phyloP scores from a whole-genome alignment of 805 yeast species.

The Tetrapisispora namnaoensis region DNA sequence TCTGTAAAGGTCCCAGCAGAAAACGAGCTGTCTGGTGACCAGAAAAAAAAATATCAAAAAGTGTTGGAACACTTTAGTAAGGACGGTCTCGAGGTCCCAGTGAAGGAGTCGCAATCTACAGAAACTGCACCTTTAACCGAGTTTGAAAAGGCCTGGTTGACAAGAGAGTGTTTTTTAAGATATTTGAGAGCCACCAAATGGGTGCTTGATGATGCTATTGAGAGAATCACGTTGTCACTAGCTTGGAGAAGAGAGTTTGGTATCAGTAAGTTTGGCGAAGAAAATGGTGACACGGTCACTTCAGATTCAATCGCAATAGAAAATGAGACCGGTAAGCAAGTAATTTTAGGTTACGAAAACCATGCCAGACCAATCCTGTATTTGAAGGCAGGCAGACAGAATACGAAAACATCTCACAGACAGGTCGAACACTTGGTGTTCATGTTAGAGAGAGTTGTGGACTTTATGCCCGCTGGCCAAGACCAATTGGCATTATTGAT shows the following conservation, averaged over 20 bases:
- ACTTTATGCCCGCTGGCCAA: conserved; percentile 94
- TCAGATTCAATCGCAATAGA: conserved; percentile 50
- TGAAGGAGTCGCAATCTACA: conserved; percentile 34
- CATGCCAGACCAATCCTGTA: conserved; percentile 88
- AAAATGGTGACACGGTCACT: conserved; percentile 39
- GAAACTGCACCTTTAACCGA: conserved; percentile 24
- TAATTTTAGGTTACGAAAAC: conserved; percentile 82
- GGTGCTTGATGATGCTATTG: conserved; percentile 60
- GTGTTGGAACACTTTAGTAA: conserved; percentile 55
- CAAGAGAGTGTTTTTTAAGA: conserved; percentile 82
- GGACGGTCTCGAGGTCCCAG: conserved; percentile 42
- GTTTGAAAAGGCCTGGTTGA: conserved; percentile 82
- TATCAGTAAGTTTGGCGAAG: conserved; percentile 39
- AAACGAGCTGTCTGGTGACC: conserved; percentile 39
- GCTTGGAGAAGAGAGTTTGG: conserved; percentile 96
- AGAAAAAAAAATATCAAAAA: conserved; percentile 49
- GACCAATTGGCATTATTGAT: conserved; percentile 85
- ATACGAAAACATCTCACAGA: conserved; percentile 78
- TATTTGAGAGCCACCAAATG: conserved; percentile 92
- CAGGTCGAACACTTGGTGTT: conserved; percentile 95
- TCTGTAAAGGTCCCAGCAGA: conserved; percentile 43
- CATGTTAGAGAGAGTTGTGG: conserved; percentile 86
- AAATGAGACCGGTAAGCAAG: conserved; percentile 87
- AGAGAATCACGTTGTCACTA: conserved; percentile 64
- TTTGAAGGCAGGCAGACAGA: conserved; percentile 89